phyloP scores from a whole-genome alignment of 352 stramenopile genomes.

The Hyphochytrium catenoides region DNA sequence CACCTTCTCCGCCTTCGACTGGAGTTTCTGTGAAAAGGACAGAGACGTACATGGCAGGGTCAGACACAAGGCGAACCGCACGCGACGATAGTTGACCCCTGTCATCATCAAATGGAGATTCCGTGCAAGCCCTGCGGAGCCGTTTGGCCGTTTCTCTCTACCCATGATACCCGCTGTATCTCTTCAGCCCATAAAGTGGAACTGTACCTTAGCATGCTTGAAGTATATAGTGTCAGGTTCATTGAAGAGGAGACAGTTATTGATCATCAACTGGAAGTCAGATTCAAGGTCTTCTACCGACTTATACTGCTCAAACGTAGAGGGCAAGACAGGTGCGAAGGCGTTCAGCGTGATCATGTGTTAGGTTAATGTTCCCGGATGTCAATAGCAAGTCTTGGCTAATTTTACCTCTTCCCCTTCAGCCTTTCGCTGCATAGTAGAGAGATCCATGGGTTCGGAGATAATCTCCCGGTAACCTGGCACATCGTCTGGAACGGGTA shows the following conservation, averaged over 20 bases:
- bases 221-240: slow-evolving; percentile 58
- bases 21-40: too few species aligned
- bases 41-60: too few species aligned
- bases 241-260: slow-evolving; percentile 62
- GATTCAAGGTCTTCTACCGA: slow-evolving; percentile 50
- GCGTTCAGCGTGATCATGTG: slow-evolving; percentile 41
- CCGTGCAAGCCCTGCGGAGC: too few species aligned
- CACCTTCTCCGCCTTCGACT: too few species aligned
- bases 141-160: too few species aligned
- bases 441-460: slow-evolving; percentile 57
- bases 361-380: too few species aligned
- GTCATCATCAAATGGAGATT: too few species aligned
- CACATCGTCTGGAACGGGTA: slow-evolving; percentile 52
- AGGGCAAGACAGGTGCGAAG: slow-evolving; percentile 42
- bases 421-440: slow-evolving; percentile 44
- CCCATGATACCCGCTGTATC: too few species aligned
- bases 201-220: slow-evolving; percentile 62
- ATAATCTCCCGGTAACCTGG: slow-evolving; percentile 54
- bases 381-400: too few species aligned
- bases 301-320: slow-evolving; percentile 63
- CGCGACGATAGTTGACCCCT: too few species aligned
- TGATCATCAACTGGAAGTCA: slow-evolving; percentile 60
- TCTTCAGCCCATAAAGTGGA: too few species aligned
- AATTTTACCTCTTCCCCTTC: slow-evolving; percentile 52
- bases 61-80: too few species aligned